Evolutionary conservation across 2,329 filamentous ascomycete genomes (phyloP).

Genomic region (Colletotrichum agaves): DNA sequence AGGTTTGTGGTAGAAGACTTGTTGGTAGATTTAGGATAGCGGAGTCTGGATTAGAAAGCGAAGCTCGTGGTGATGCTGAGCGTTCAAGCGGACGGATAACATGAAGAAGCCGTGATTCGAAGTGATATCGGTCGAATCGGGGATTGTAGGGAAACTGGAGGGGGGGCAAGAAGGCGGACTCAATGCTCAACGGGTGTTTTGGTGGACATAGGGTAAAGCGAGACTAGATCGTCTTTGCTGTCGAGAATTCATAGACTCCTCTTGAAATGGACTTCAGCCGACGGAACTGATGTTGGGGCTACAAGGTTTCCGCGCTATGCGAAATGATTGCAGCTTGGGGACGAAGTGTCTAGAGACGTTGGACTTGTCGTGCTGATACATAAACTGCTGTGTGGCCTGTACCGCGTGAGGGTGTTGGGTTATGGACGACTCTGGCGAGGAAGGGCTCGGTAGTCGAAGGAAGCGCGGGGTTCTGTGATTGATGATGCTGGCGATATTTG

Average conservation of each 20-base stretch:
- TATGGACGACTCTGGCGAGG: constrained; percentile 33
- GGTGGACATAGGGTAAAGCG: constrained; percentile 67
- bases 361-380: constrained; percentile 96
- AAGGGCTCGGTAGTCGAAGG: constrained; percentile 31
- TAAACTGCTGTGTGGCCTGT: constrained; percentile 71
- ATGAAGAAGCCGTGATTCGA: constrained; percentile 31
- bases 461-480: constrained; percentile 21
- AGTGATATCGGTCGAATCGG: constrained; percentile 15
- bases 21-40: constrained; percentile 19
- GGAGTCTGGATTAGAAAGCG: constrained; percentile 39
- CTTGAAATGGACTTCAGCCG: constrained; percentile 75
- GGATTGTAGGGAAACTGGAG: constrained; percentile 8
- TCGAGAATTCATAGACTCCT: constrained; percentile 68
- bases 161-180: constrained; percentile 55
- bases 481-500: constrained; percentile 14
- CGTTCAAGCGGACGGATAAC: constrained; percentile 27
- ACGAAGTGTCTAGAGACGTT: constrained; percentile 93
- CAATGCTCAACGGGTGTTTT: constrained; percentile 65
- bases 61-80: constrained; percentile 40
- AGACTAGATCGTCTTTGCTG: constrained; percentile 57
- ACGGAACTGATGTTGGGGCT: constrained; percentile 89
- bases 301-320: constrained; percentile 94
- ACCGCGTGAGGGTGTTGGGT: constrained; percentile 35
- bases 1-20: constrained; percentile 20
- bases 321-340: constrained; percentile 97